phyloP scores from a whole-genome alignment of 805 yeast genomes.

The Ogataea pilisensis region DNA sequence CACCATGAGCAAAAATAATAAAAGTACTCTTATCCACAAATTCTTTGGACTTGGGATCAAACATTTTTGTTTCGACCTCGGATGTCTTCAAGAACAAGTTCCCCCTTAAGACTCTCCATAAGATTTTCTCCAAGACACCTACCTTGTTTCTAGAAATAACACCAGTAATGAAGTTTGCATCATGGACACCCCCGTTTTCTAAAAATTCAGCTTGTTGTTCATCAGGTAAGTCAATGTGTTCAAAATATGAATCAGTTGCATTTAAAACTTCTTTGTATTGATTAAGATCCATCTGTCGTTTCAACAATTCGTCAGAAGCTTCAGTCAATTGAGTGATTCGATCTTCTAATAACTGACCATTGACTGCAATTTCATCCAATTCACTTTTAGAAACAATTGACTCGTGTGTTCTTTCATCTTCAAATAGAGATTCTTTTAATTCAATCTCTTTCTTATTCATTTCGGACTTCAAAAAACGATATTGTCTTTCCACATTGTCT shows the following conservation, averaged over 20 bases:
- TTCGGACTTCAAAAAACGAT: constrained; percentile 48
- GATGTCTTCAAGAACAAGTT: constrained; percentile 74
- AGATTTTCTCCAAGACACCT: constrained; percentile 68
- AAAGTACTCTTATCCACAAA: constrained; percentile 74
- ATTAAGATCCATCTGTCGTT: constrained; percentile 58
- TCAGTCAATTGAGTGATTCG: constrained; percentile 68
- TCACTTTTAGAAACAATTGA: constrained; percentile 33
- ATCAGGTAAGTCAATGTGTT: constrained; percentile 25
- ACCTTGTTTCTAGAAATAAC: constrained; percentile 72
- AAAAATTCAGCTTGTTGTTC: constrained; percentile 34
- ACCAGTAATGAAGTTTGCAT: constrained; percentile 65
- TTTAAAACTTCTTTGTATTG: constrained; percentile 66
- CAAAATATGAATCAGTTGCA: constrained; percentile 47
- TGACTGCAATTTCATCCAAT: constrained; percentile 66
- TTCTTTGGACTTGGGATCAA: constrained; percentile 54
- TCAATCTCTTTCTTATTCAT: constrained; percentile 38
- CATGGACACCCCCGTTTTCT: constrained; percentile 35
- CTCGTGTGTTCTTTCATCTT: constrained; percentile 17
- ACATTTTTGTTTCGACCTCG: constrained; percentile 66
- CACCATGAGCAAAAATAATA: constrained; percentile 90
- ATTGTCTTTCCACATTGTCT: constrained; percentile 87
- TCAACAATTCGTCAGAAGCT: constrained; percentile 60
- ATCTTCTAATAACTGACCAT: constrained; percentile 65
- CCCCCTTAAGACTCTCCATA: constrained; percentile 72
- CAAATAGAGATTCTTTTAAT: constrained; percentile 19